Evolutionary conservation across 768 basidiomycete species (phyloP).

Genomic region (Udeniomyces megalosporus): DNA sequence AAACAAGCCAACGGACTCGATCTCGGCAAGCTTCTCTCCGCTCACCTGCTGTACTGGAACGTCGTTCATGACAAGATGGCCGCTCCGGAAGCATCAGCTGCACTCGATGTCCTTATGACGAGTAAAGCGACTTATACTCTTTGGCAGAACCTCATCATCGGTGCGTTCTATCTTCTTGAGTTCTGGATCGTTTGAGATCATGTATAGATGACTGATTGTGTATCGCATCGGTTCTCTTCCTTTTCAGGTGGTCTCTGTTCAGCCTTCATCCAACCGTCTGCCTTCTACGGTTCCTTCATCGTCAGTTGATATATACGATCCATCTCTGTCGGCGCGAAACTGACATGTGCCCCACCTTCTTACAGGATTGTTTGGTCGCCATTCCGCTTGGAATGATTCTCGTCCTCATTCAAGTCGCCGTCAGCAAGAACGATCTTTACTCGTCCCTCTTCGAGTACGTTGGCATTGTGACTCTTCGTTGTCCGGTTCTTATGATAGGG

Average conservation of each 20-base stretch:
- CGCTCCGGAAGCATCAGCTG: conserved; percentile 52
- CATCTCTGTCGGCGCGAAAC: too few species aligned
- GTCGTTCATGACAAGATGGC: conserved; percentile 71
- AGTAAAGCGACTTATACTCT: conserved; percentile 37
- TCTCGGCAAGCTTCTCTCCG: conserved; percentile 56
- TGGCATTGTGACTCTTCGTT: not conserved
- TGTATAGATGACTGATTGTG: too few species aligned
- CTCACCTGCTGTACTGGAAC: conserved; percentile 56
- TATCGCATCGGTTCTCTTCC: too few species aligned
- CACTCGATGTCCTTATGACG: conserved; percentile 59
- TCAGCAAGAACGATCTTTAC: conserved; percentile 59
- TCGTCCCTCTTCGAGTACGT: conserved; percentile 59
- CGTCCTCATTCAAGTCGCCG: conserved; percentile 53
- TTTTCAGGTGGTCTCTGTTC: conserved; percentile 64
- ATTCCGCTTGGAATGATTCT: conserved; percentile 64
- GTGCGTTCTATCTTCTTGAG: too few species aligned
- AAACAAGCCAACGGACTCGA: conserved; percentile 39
- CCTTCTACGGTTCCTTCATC: conserved; percentile 60
- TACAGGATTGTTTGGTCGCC: conserved; percentile 45
- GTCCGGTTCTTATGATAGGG: too few species aligned
- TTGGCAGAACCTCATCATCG: conserved; percentile 50
- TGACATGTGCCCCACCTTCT: too few species aligned
- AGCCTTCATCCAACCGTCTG: conserved; percentile 49
- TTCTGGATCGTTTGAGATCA: too few species aligned
- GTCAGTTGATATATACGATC: not conserved